phyloP scores from a whole-genome alignment of 345 rosid species.

The Gossypium thurberi region DNA sequence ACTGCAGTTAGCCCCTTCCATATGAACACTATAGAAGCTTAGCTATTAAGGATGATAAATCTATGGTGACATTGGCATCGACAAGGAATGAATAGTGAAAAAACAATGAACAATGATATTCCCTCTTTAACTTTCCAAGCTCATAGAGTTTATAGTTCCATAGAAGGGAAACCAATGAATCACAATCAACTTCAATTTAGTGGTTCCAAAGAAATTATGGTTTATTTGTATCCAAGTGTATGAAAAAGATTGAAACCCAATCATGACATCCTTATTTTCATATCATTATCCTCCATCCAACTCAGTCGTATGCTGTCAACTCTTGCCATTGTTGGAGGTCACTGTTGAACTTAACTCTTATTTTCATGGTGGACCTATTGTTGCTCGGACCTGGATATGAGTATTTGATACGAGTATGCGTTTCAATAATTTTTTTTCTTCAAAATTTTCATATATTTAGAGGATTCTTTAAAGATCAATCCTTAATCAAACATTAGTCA shows the following conservation, averaged over 20 bases:
- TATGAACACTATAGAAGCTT: slow-evolving; percentile 4
- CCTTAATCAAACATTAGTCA: background rate
- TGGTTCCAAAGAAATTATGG: background rate
- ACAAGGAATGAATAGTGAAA: background rate
- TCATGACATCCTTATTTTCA: slow-evolving; percentile 1
- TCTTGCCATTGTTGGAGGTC: slow-evolving; percentile 26
- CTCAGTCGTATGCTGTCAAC: slow-evolving; percentile 5
- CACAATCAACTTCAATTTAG: slow-evolving; percentile 1
- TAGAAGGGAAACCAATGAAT: background rate
- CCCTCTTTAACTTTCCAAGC: background rate
- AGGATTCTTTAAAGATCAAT: background rate
- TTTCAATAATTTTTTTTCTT: background rate
- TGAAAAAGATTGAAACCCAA: slow-evolving; percentile 5
- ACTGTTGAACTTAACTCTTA: slow-evolving; percentile 22
- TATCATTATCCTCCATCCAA: background rate
- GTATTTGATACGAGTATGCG: background rate
- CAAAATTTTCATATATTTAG: background rate
- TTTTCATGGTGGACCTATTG: slow-evolving; percentile 27
- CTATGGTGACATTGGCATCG: background rate
- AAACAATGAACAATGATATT: background rate
- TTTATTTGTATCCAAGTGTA: slow-evolving; percentile 1
- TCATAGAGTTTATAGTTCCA: slow-evolving; percentile 12
- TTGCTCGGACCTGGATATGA: background rate
- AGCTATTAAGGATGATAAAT: background rate
- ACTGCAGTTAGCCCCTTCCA: background rate